Percentiles rank a stretch among this genome's conserved stretches.
phyloP scores from a whole-genome alignment of 352 stramenopile species.

The Pythium chondricola region DNA sequence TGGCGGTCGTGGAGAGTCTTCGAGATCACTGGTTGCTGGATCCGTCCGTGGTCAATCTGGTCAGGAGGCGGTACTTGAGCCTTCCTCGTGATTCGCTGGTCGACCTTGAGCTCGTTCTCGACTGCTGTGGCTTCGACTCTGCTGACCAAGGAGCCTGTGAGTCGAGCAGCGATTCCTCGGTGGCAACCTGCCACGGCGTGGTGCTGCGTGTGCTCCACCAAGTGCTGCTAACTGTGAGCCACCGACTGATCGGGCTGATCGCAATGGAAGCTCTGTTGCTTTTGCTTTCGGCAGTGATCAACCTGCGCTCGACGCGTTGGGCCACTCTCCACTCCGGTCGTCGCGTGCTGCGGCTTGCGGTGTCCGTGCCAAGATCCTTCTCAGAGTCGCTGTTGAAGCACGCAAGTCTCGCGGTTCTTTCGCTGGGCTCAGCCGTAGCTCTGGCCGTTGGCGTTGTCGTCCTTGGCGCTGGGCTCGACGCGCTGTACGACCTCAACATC shows the following conservation, averaged over 20 bases:
- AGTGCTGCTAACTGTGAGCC: slow-evolving; percentile 1
- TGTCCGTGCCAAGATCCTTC: slow-evolving; percentile 9
- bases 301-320: too few species aligned
- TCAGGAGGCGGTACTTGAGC: slow-evolving; percentile 14
- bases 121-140: slow-evolving; percentile 25
- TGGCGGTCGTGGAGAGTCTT: slow-evolving; percentile 4
- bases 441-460: slow-evolving; percentile 37
- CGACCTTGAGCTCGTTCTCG: slow-evolving; percentile 18
- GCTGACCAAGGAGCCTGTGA: slow-evolving; percentile 13
- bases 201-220: slow-evolving; percentile 9
- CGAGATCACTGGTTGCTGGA: slow-evolving; percentile 18
- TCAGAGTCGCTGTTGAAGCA: slow-evolving; percentile 9
- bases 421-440: slow-evolving; percentile 18
- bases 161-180: neutral
- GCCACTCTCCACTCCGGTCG: too few species aligned
- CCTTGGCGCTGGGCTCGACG: slow-evolving; percentile 39
- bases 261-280: slow-evolving; percentile 5
- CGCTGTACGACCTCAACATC: slow-evolving; percentile 60
- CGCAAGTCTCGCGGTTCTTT: slow-evolving; percentile 7
- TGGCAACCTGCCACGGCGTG: slow-evolving; percentile 12
- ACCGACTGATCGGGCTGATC: slow-evolving; percentile 1
- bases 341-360: too few species aligned
- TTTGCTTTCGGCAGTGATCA: too few species aligned
- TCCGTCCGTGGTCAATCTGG: slow-evolving; percentile 10
- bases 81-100: slow-evolving; percentile 18